Evolutionary conservation across 202 grass and related monocot species (phyloP), one percentile per base, ranked within the genome.

Genomic region (Setaria italica): DNA sequence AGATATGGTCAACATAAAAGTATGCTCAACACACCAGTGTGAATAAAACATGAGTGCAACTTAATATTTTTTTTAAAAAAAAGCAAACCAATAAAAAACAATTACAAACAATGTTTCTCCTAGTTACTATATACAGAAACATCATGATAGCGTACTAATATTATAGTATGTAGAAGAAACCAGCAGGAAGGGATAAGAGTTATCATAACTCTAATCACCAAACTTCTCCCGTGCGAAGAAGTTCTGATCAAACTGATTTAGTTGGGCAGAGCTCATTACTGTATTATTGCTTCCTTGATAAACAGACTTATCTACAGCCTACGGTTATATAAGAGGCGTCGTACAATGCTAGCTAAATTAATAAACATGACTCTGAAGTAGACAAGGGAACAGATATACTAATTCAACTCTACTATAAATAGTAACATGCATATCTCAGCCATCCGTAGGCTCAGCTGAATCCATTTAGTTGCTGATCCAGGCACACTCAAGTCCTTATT

Each of bases 361-460:
- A 41, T 5, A 30, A 55, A 35, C 7, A 56, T 39, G 50, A 19
- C 32, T 57, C 17, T 56, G 51, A 56, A 74, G 54, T 11, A 9
- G 9, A 19, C 32, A 12, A 75, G 32, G 32, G 55, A 57, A 56
- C 15, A 39, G 32, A 57, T 6, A 34, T 34, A 34, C 29, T 34
- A 57, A 35, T 57, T 32, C 16, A 75, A 58, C 56, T 58, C 21
- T 57, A 41, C 17, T 39, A 57, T 35, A 11, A 57, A 76, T 11
- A 76, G 50, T 21, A 58, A 42, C 57, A 76, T 11, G 5, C 73
- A 76, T 76, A 58, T 76, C n/a, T 76, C 73, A 58, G 33, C 35
- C 72, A 41, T 19, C 72, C 9, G 0, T 41, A 58, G 34, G 34
- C 5, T 11, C 19, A 14, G 53, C 72, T 76, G 1, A 57, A 57